Evolutionary conservation across 2,329 filamentous ascomycete species (phyloP).

Genomic region (Orbilia ellipsospora): DNA sequence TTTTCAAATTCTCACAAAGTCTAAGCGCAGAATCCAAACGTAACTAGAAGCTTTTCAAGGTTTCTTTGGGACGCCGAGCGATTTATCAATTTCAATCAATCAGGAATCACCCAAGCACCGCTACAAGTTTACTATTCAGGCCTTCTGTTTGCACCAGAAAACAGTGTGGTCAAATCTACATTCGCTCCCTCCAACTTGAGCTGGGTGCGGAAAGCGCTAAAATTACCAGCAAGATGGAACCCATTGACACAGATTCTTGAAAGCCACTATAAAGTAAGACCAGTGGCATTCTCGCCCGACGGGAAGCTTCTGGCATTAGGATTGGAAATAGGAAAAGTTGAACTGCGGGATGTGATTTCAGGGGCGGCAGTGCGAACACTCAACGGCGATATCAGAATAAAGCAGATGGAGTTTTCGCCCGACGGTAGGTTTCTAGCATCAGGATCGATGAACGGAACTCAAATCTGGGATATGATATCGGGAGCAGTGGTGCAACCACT

Average conservation of each 20-base stretch:
- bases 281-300: constrained; percentile 3
- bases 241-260: not conserved
- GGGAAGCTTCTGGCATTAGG: too few relatives aligned
- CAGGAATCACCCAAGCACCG: constrained; percentile 18
- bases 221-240: not conserved
- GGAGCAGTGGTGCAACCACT: too few relatives aligned
- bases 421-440: too few relatives aligned
- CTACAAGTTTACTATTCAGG: constrained; percentile 29
- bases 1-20: not conserved
- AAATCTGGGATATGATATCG: too few relatives aligned
- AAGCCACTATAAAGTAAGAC: not conserved
- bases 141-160: constrained; percentile 19
- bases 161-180: constrained; percentile 9
- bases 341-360: too few relatives aligned
- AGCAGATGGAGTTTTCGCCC: too few relatives aligned
- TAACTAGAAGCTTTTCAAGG: not conserved
- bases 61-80: constrained; percentile 17
- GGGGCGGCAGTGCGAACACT: too few relatives aligned
- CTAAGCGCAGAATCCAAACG: not conserved
- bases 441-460: too few relatives aligned
- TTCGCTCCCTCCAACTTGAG: constrained; percentile 4
- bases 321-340: too few relatives aligned
- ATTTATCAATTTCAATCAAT: constrained; percentile 20
- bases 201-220: constrained; percentile 15
- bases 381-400: too few relatives aligned